Base-by-base conservation (phyloP, 2,329 filamentous ascomycete species). In the Talaromyces sp. region DNA sequence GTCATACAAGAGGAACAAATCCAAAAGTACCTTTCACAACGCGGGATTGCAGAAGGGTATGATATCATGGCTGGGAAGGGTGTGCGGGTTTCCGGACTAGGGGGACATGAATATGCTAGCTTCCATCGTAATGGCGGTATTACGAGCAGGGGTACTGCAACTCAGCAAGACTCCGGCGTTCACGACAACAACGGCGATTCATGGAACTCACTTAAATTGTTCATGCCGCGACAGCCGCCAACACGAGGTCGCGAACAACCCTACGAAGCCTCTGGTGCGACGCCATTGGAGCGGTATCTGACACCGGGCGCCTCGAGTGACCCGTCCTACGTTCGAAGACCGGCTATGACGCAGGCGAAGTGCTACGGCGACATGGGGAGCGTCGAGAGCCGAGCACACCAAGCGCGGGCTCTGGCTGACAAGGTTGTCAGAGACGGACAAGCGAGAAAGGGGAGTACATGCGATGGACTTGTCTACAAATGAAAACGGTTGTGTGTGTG, bases 221-320 rank as follows among this genome's bases (percentile, higher is more conserved):
- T 67, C 17, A 35, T 58, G 39, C 66, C 67, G n/a, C 43, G 47
- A 10, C 56, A 56, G 33, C 64, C 67, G 37, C 43, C 7, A 2
- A 17, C 27, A 35, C 61, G 19, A 3, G 41, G 33, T 13, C 35
- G 22, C 15, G 31, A 33, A 25, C 37, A 35, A 31, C 22, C 31
- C 10, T 11, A 41, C 56, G 31, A 13, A 61, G 6, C 35, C 6
- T 67, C 56, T n/a, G 62, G 60, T 3, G 69, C 68, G 10, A 67
- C 61, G 6, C 72, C 72, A 3, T 58, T 74, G 13, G 71, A 74
- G 31, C 69, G 72, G 6, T 73, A 70, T 45, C 63, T 74, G 6
- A 71, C 69, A 1, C 69, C 69, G 7, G 67, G 67, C 33, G 71
- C 68, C 31, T 65, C 64, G 17, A 69, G 67, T 52, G 70, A 71